These are phyloP conservation scores for Penicillium rolfsii DNA, from an alignment of 2,329 filamentous ascomycete genomes.

Conservation along the genomic window DNA sequence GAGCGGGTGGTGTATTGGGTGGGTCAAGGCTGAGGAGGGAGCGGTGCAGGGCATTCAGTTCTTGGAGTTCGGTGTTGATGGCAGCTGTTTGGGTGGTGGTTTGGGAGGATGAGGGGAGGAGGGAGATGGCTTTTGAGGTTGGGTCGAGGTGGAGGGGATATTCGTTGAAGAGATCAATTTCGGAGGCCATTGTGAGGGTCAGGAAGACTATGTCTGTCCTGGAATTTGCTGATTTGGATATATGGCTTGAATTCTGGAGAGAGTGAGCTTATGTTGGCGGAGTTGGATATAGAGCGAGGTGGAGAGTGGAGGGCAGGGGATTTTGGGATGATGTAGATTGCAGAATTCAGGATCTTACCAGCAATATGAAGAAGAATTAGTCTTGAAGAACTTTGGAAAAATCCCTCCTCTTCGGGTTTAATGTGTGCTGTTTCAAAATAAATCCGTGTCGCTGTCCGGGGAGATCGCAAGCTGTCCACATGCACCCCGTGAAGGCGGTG, in stretches of 20 bases:
- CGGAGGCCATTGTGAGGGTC: slow-evolving; percentile 32
- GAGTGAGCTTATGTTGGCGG: background rate
- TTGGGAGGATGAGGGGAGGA: slow-evolving; percentile 51
- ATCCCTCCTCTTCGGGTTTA: background rate
- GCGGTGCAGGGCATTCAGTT: slow-evolving; percentile 79
- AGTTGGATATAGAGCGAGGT: background rate
- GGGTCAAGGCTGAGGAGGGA: slow-evolving; percentile 66
- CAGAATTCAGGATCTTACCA: background rate
- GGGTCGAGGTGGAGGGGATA: slow-evolving; percentile 82
- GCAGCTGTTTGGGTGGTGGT: slow-evolving; percentile 50
- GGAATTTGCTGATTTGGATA: background rate
- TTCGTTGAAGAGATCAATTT: slow-evolving; percentile 66
- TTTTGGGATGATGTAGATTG: background rate
- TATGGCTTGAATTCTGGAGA: slow-evolving; percentile 1
- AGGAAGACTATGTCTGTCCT: background rate
- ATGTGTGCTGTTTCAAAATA: background rate
- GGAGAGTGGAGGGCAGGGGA: background rate
- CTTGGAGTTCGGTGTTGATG: slow-evolving; percentile 67
- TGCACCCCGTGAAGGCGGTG: slow-evolving; percentile 26
- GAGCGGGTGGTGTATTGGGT: slow-evolving; percentile 76
- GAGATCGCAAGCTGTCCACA: slow-evolving; percentile 33
- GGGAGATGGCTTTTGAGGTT: slow-evolving; percentile 73
- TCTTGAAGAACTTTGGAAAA: background rate
- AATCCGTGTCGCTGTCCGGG: slow-evolving; percentile 6
- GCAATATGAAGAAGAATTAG: background rate